Evolutionary conservation across 129 eudicot genomes (phyloP).

Genomic region (Flaveria linearis): DNA sequence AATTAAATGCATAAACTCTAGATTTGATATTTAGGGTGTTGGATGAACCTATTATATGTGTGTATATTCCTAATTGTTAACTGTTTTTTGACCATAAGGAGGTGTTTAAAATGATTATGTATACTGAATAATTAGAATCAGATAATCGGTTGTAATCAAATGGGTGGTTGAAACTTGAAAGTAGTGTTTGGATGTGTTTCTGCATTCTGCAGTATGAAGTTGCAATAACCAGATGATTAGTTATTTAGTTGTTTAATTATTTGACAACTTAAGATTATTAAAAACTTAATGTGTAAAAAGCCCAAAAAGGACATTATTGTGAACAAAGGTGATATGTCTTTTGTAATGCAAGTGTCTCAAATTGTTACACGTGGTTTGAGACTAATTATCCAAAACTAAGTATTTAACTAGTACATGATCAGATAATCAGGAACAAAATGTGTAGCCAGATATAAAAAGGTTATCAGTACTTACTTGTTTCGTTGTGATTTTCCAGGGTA

Average conservation of each 20-base stretch:
- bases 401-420: not conserved
- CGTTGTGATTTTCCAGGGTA: constrained; percentile 64
- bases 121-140: not conserved
- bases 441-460: not conserved
- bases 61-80: not conserved
- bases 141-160: not conserved
- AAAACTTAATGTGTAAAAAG: not conserved
- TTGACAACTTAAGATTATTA: not conserved
- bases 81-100: not conserved
- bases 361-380: not conserved
- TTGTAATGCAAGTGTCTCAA: not conserved
- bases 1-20: too few species aligned
- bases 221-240: not conserved
- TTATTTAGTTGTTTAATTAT: not conserved
- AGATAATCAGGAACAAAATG: too few species aligned
- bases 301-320: not conserved
- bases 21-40: not conserved
- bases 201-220: not conserved
- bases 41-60: not conserved
- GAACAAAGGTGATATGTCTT: not conserved
- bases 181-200: constrained; percentile 9
- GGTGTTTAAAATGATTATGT: not conserved
- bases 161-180: not conserved
- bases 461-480: constrained; percentile 54
- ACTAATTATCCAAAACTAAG: not conserved